A percentile compares a stretch with the other conserved stretches of the same genome.
phyloP scores from a whole-genome alignment of 2,329 filamentous ascomycete species.

The Alternaria sp. region DNA sequence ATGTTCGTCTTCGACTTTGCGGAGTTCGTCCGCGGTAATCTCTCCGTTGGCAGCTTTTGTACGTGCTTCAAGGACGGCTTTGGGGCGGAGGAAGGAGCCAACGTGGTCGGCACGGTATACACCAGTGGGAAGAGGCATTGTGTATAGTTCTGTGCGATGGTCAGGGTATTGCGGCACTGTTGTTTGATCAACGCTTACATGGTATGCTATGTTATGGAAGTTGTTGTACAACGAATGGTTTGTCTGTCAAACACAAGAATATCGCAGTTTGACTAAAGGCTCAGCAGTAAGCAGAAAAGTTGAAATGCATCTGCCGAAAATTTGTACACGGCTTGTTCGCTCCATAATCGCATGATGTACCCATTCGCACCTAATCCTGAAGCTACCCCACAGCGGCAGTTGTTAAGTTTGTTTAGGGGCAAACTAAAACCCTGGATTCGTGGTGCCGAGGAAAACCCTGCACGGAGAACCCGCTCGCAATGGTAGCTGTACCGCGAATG shows the following conservation, averaged over 20 bases:
- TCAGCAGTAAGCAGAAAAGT: neutral
- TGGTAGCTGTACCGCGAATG: neutral
- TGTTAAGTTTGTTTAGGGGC: conserved; percentile 27
- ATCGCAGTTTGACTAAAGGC: neutral
- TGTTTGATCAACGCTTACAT: neutral
- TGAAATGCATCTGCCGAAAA: conserved; percentile 9
- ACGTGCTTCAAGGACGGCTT: conserved; percentile 60
- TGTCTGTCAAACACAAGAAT: neutral
- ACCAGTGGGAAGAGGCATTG: conserved; percentile 51
- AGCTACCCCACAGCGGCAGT: conserved; percentile 51
- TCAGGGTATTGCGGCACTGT: conserved; percentile 1
- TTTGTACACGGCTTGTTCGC: conserved; percentile 17
- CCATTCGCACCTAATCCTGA: conserved; percentile 13
- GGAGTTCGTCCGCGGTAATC: conserved; percentile 56
- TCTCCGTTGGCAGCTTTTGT: conserved; percentile 57
- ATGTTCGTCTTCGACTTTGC: conserved; percentile 61
- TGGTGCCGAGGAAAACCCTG: conserved; percentile 20
- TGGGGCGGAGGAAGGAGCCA: conserved; percentile 64
- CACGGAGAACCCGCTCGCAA: conserved; percentile 10
- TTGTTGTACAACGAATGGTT: neutral
- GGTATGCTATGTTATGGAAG: neutral
- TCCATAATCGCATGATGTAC: conserved; percentile 15
- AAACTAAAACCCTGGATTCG: conserved; percentile 17
- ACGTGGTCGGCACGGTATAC: conserved; percentile 63
- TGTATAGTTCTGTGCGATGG: conserved; percentile 11